Percentiles rank a stretch among this genome's conserved stretches.
Conservation (phyloP, 2,329 filamentous ascomycete species). For the Arachnomyces sp. region DNA sequence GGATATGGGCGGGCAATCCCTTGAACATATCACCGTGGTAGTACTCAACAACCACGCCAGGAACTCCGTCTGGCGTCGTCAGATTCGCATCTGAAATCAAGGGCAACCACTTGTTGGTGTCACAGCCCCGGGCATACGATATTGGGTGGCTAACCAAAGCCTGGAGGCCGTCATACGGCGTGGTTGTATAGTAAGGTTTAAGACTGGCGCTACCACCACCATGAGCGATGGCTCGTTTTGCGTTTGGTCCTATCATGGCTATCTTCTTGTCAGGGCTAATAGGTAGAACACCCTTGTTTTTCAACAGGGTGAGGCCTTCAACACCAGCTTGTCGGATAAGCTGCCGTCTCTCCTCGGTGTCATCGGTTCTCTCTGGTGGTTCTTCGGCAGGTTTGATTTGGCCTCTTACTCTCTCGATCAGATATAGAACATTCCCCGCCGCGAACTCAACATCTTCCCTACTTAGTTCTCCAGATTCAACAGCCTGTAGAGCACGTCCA, state of each 20-base stretch:
- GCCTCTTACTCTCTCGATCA: constrained; percentile 37
- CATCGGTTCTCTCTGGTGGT: constrained; percentile 33
- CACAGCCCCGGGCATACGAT: constrained; percentile 45
- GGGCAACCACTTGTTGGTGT: constrained; percentile 50
- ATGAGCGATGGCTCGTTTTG: constrained; percentile 26
- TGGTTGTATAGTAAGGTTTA: constrained; percentile 16
- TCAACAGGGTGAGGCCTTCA: constrained; percentile 57
- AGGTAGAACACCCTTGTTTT: constrained; percentile 56
- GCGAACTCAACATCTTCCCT: constrained; percentile 41
- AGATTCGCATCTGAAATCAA: constrained; percentile 39
- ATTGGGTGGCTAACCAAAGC: constrained; percentile 9
- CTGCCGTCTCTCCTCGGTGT: constrained; percentile 49
- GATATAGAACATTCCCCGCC: constrained; percentile 40
- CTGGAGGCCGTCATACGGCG: constrained; percentile 16
- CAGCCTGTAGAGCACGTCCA: constrained; percentile 15
- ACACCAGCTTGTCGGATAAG: constrained; percentile 52
- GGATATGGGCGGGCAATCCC: constrained; percentile 38
- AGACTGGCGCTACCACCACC: constrained; percentile 51
- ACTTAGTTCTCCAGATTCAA: constrained; percentile 41
- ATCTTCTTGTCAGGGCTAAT: constrained; percentile 23
- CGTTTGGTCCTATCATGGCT: constrained; percentile 37
- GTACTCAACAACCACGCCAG: constrained; percentile 47
- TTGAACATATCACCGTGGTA: constrained; percentile 40
- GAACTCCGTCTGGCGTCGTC: constrained; percentile 36
- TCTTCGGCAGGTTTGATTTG: not conserved